Conservation (phyloP, 2,329 filamentous ascomycete species). For the Monosporascus cannonballus region DNA sequence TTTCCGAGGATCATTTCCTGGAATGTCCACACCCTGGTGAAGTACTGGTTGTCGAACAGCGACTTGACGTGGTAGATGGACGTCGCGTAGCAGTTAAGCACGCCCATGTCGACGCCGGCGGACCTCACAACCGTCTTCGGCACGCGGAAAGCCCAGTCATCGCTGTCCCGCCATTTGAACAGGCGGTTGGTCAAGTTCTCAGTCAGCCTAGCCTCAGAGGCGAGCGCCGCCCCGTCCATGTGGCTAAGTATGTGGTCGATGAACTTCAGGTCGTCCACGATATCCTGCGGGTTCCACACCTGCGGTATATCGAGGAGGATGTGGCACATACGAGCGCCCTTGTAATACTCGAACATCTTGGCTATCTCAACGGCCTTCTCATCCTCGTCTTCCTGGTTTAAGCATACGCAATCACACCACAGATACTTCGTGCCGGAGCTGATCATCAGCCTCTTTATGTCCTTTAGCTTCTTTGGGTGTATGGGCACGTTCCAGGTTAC, state of each 20-base stretch:
- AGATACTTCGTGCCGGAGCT: conserved; percentile 4
- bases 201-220: conserved; percentile 15
- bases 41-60: conserved; percentile 19
- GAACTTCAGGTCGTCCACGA: conserved; percentile 25
- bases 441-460: conserved; percentile 7
- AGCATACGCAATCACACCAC: conserved; percentile 12
- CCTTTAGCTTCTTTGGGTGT: conserved; percentile 1
- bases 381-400: conserved; percentile 5
- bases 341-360: conserved; percentile 12
- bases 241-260: conserved; percentile 32
- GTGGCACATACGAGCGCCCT: conserved; percentile 7
- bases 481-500: conserved; percentile 5
- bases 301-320: conserved; percentile 26
- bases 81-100: conserved; percentile 11
- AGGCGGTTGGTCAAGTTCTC: conserved; percentile 11
- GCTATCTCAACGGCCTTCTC: conserved; percentile 7
- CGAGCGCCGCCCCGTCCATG: conserved; percentile 14
- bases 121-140: conserved; percentile 2
- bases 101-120: conserved; percentile 8
- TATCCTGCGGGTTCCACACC: conserved; percentile 23
- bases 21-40: conserved; percentile 23
- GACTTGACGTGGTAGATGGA: conserved; percentile 8
- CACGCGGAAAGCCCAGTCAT: conserved; percentile 3
- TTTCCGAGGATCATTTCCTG: conserved; percentile 26
- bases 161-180: conserved; percentile 3